These are phyloP conservation scores for Piper betle DNA, from an alignment of 164 flowering plant species.

Conservation along the genomic window DNA sequence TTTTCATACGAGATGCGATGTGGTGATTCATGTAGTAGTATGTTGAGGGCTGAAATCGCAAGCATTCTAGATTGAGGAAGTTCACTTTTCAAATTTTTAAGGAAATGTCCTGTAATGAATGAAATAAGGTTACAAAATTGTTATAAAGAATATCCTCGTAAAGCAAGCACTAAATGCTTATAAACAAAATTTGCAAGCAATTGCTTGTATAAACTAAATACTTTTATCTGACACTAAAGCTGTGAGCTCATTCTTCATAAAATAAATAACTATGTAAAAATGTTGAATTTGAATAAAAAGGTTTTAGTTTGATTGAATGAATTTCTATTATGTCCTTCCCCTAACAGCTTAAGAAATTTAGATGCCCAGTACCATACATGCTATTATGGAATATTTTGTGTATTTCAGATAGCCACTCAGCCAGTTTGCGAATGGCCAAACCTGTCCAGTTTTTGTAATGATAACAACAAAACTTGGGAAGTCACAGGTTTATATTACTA, in stretches of 20 bases:
- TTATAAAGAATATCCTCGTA: background rate
- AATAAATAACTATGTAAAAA: no score
- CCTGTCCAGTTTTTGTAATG: no score
- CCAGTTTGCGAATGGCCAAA: no score
- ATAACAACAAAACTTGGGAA: no score
- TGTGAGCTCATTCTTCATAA: background rate
- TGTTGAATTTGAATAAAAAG: background rate
- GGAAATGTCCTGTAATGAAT: constrained; percentile 65
- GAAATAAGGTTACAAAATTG: background rate
- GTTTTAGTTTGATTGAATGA: no score
- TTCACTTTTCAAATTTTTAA: constrained; percentile 76
- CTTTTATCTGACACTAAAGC: background rate
- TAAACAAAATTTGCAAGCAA: background rate
- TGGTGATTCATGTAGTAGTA: constrained; percentile 75
- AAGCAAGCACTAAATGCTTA: background rate
- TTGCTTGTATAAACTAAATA: background rate
- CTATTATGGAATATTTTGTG: background rate
- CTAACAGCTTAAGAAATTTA: background rate
- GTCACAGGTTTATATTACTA: no score
- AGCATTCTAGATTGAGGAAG: constrained; percentile 98
- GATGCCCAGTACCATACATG: background rate
- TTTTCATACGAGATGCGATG: constrained; percentile 39
- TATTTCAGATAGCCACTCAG: background rate
- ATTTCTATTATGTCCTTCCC: background rate
- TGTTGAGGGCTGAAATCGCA: constrained; percentile 90